Evolutionary conservation across 2,329 filamentous ascomycete species (phyloP), one percentile per base, ranked within the genome.

Genomic region (Aspergillus novofumigatus): DNA sequence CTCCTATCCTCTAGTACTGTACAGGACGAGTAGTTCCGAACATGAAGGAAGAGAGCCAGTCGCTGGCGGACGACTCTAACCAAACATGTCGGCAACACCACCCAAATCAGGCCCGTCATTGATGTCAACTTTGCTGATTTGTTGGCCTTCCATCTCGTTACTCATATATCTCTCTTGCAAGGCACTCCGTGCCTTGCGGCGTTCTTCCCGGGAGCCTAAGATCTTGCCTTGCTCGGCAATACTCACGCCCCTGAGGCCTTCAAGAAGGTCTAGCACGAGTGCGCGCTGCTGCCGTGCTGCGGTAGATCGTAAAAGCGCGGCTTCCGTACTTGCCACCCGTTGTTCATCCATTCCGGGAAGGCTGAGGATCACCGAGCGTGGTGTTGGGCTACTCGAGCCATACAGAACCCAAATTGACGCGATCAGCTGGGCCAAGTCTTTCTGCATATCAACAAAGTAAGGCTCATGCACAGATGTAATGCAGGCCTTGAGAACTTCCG

Each of bases 391-490:
- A 32, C 84, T 74, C 0, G 84, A 79, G 11, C 85, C 84, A 70
- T 96, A 96, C 59, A 89, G 83, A 8, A 88, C 83, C 65, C 96
- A 81, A 59, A 97, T 94, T 3, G 87, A 84, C 0, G 92, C 92
- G 60, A 99, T 96, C 41, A 97, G 81, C 23, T 87, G 84, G 0
- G 92, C 93, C 23, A 99, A 82, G 52, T 99, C 92, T 70, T 92
- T 93, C 68, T 99, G 94, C 60, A 95, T 85, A 65, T 99, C 94
- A 35, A 97, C 92, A 74, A 97, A 99, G 74, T 97, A 97, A 0
- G 91, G 88, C 64, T 99, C 94, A 75, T 97, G 90, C 52, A 99
- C 85, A 1, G 90, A 95, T 1, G 88, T 90, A 70, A 97, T 90
- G 67, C 90, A 93, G 0, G 92, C 91, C 77, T 92, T 91, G 51